These are phyloP conservation scores for Coprinellus aureogranulatus DNA, from an alignment of 768 basidiomycete genomes.

Conservation along the genomic window DNA sequence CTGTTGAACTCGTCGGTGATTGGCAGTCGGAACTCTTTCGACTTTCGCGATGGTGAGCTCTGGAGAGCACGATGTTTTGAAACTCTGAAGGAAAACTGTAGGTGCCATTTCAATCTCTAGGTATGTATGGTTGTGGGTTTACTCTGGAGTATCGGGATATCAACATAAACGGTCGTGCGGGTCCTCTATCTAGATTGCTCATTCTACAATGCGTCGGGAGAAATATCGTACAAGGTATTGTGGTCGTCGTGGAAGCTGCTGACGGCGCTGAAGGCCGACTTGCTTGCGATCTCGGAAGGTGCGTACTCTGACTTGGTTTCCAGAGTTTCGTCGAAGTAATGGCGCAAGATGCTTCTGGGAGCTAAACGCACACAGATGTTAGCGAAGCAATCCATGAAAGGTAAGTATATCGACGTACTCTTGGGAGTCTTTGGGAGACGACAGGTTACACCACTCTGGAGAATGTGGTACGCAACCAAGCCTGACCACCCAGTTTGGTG, in stretches of 20 bases:
- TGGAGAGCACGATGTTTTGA: too few relatives aligned
- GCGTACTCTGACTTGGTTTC: slow-evolving; percentile 46
- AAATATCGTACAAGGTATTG: slow-evolving; percentile 64
- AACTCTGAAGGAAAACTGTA: too few relatives aligned
- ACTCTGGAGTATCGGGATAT: too few relatives aligned
- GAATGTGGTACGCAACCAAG: slow-evolving; percentile 84
- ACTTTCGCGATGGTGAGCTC: too few relatives aligned
- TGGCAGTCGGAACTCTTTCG: too few relatives aligned
- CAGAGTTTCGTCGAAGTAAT: slow-evolving; percentile 92
- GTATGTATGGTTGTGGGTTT: too few relatives aligned
- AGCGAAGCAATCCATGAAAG: neutral
- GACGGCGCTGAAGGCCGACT: slow-evolving; percentile 58
- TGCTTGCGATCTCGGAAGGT: slow-evolving; percentile 64
- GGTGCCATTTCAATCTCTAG: too few relatives aligned
- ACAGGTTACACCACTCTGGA: slow-evolving; percentile 86
- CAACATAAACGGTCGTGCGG: too few relatives aligned
- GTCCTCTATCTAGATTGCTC: too few relatives aligned
- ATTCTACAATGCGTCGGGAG: slow-evolving; percentile 63
- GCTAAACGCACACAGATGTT: slow-evolving; percentile 42
- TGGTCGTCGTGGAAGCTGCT: slow-evolving; percentile 46
- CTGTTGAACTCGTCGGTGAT: too few relatives aligned
- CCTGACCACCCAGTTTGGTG: slow-evolving; percentile 99
- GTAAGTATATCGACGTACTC: slow-evolving; percentile 51
- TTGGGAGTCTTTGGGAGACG: slow-evolving; percentile 91
- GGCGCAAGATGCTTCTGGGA: slow-evolving; percentile 79